phyloP scores from a whole-genome alignment of 2,329 filamentous ascomycete genomes.

The Didymellaceae sp. region DNA sequence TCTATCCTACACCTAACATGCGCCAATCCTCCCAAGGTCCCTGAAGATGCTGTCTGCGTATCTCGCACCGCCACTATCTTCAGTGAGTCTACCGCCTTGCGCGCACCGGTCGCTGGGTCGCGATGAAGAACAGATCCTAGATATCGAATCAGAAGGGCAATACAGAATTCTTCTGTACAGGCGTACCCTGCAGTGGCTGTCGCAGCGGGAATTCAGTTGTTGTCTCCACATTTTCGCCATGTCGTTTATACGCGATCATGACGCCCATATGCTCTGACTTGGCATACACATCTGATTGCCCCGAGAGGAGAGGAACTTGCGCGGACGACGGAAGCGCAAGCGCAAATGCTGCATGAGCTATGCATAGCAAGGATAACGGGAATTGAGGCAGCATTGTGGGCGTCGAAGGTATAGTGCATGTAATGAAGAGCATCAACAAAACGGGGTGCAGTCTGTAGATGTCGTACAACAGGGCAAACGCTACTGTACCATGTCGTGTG shows the following conservation, averaged over 20 bases:
- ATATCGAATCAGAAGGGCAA: background rate
- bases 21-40: conserved; percentile 24
- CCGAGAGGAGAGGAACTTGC: background rate
- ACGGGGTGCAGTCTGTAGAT: background rate
- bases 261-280: background rate
- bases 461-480: background rate
- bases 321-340: background rate
- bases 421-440: background rate
- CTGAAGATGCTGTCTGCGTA: conserved; percentile 14
- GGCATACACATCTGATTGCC: background rate
- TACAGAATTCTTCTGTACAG: too few relatives aligned
- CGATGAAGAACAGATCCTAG: conserved; percentile 5
- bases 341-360: background rate
- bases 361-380: background rate
- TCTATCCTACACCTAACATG: conserved; percentile 28
- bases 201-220: conserved; percentile 26
- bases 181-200: conserved; percentile 1
- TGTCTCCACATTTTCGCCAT: conserved; percentile 16
- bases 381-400: background rate
- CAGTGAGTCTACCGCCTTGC: conserved; percentile 15
- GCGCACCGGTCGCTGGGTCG: background rate
- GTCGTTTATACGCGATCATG: conserved; percentile 2
- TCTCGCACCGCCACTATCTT: conserved; percentile 27
- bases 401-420: background rate
- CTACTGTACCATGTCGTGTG: conserved; percentile 9